A percentile compares a stretch with the other conserved stretches of the same genome.
Evolutionary conservation across 441 rosid genomes (phyloP).

Genomic region (Adansonia madagascariensis): DNA sequence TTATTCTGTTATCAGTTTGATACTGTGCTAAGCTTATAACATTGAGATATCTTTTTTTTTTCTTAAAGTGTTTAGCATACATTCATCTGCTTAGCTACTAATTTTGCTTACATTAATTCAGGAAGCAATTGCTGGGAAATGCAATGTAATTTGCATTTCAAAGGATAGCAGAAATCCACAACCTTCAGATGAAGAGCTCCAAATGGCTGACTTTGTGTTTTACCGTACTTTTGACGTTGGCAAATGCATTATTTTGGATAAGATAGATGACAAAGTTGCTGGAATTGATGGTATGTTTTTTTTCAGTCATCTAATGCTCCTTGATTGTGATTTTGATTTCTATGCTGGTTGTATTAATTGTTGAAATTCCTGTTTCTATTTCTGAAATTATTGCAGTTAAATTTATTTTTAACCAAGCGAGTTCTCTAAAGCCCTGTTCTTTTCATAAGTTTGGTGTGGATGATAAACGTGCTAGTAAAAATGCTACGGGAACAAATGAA

Average conservation of each 20-base stretch:
- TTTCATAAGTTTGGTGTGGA: constrained; percentile 40
- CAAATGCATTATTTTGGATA: constrained; percentile 39
- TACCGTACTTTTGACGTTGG: constrained; percentile 78
- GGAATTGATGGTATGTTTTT: constrained; percentile 57
- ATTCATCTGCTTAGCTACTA: background rate
- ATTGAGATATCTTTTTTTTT: background rate
- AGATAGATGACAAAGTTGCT: constrained; percentile 63
- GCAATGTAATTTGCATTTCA: constrained; percentile 74
- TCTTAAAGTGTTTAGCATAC: background rate
- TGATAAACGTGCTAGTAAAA: constrained; percentile 36
- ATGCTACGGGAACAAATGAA: constrained; percentile 26
- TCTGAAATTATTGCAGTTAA: constrained; percentile 59
- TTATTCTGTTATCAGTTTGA: background rate
- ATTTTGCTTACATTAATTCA: constrained; percentile 25
- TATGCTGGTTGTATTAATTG: constrained; percentile 31
- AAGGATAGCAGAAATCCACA: constrained; percentile 68
- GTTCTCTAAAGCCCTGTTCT: constrained; percentile 31
- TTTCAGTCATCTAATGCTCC: constrained; percentile 26
- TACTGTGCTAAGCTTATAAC: background rate
- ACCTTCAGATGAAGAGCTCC: constrained; percentile 57
- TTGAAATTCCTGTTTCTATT: constrained; percentile 30
- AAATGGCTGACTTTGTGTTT: constrained; percentile 62
- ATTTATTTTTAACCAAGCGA: constrained; percentile 55
- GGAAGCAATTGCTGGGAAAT: constrained; percentile 90
- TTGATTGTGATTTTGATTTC: constrained; percentile 21